Conservation (phyloP, 116 monocot species). For the Zostera marina region DNA sequence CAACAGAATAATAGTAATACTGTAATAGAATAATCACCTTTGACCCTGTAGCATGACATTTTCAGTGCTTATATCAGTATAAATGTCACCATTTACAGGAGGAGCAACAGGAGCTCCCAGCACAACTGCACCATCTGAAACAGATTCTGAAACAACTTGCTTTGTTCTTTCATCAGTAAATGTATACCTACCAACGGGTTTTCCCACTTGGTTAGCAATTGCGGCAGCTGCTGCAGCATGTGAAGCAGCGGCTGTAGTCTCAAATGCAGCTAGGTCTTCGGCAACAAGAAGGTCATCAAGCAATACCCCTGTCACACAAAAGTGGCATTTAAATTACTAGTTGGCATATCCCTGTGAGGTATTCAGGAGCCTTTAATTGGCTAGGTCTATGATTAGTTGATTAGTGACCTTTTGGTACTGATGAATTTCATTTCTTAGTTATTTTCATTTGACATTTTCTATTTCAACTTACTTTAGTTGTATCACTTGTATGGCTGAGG, state of each 20-base stretch:
- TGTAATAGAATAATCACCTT: conserved; percentile 28
- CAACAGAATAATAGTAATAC: no score
- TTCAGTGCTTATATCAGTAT: conserved; percentile 90
- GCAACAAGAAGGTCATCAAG: conserved; percentile 87
- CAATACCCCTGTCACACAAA: conserved; percentile 49
- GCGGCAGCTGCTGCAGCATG: conserved; percentile 80
- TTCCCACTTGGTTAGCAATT: conserved; percentile 37
- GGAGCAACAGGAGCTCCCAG: conserved; percentile 90
- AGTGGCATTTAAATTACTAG: not conserved
- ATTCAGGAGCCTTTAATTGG: no score
- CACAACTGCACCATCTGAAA: conserved; percentile 73
- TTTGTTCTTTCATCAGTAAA: conserved; percentile 42
- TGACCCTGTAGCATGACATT: conserved; percentile 77
- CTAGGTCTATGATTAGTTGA: no score
- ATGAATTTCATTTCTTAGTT: no score
- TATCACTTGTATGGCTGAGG: no score
- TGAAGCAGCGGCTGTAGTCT: conserved; percentile 73
- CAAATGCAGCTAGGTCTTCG: conserved; percentile 85
- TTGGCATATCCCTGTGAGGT: not conserved
- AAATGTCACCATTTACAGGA: conserved; percentile 81
- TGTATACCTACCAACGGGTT: conserved; percentile 37
- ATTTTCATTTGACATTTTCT: no score
- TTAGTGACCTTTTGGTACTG: no score
- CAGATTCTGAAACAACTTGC: conserved; percentile 37
- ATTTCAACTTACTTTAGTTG: no score